Conservation (phyloP, 805 yeast genomes). For the Ogataea henricii region DNA sequence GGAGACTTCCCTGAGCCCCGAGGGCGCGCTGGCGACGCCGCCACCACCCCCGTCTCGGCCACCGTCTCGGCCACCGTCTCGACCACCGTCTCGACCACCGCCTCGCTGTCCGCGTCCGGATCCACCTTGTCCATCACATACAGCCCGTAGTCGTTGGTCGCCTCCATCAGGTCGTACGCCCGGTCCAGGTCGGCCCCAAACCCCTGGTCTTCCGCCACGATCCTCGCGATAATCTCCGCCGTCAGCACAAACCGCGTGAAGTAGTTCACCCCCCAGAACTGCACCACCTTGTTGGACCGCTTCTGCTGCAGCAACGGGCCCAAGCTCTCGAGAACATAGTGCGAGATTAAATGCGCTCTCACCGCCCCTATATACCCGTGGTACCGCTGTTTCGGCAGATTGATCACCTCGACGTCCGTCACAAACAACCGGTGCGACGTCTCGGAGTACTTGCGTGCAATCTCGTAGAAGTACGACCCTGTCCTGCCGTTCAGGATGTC, state of each 20-base stretch:
- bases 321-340: slow-evolving; percentile 40
- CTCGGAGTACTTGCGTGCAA: slow-evolving; percentile 46
- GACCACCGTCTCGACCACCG: background rate
- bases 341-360: slow-evolving; percentile 55
- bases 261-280: slow-evolving; percentile 61
- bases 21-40: background rate
- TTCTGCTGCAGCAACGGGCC: slow-evolving; percentile 33
- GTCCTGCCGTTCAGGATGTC: slow-evolving; percentile 40
- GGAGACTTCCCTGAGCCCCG: background rate
- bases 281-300: slow-evolving; percentile 45
- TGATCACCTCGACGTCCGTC: slow-evolving; percentile 48
- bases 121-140: slow-evolving; percentile 35
- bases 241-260: slow-evolving; percentile 62
- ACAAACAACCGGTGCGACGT: slow-evolving; percentile 45
- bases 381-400: slow-evolving; percentile 46
- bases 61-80: background rate
- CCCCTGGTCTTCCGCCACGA: slow-evolving; percentile 49
- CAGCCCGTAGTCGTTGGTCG: slow-evolving; percentile 43
- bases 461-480: slow-evolving; percentile 50
- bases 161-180: slow-evolving; percentile 49
- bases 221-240: slow-evolving; percentile 57
- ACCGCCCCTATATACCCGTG: slow-evolving; percentile 66
- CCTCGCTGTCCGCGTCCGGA: slow-evolving; percentile 11
- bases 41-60: background rate
- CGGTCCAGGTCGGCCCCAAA: slow-evolving; percentile 37